A percentile compares a stretch with the other conserved stretches of the same genome.
Conservation (phyloP, 192 early-diverging fungal species). For the Podila horticola region DNA sequence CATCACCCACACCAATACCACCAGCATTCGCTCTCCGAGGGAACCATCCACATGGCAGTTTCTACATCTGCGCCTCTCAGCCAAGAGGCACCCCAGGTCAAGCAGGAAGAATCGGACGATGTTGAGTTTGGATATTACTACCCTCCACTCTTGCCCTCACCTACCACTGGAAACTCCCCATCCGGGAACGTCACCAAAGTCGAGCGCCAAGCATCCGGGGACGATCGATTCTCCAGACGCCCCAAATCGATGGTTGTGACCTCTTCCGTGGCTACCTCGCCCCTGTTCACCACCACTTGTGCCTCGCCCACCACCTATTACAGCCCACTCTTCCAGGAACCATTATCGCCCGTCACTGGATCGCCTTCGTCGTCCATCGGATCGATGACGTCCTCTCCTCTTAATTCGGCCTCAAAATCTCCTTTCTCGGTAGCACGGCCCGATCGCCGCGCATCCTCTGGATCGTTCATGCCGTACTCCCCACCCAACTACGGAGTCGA, state of each 20-base stretch:
- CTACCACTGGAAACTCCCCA: neutral
- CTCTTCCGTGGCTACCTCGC: neutral
- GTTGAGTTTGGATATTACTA: neutral
- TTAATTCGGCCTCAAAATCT: neutral
- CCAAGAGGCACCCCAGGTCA: no score
- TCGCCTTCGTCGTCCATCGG: neutral
- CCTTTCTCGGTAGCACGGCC: neutral
- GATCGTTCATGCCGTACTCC: conserved; percentile 1
- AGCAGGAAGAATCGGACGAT: neutral
- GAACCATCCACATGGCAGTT: no score
- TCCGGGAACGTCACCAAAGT: no score
- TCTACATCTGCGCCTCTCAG: no score
- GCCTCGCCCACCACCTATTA: no score
- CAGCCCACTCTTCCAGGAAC: neutral
- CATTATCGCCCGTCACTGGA: neutral
- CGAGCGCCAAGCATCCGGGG: no score
- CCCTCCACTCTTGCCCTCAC: neutral
- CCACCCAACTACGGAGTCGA: neutral
- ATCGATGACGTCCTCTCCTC: neutral
- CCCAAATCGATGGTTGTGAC: neutral
- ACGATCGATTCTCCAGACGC: no score
- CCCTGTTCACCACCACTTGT: no score
- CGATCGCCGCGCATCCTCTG: neutral
- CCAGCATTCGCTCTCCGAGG: neutral
- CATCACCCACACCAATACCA: neutral